A percentile compares a stretch with the other conserved stretches of the same genome.
Evolutionary conservation across 805 yeast species (phyloP).

Genomic region (Hermanozyma aechmeae): DNA sequence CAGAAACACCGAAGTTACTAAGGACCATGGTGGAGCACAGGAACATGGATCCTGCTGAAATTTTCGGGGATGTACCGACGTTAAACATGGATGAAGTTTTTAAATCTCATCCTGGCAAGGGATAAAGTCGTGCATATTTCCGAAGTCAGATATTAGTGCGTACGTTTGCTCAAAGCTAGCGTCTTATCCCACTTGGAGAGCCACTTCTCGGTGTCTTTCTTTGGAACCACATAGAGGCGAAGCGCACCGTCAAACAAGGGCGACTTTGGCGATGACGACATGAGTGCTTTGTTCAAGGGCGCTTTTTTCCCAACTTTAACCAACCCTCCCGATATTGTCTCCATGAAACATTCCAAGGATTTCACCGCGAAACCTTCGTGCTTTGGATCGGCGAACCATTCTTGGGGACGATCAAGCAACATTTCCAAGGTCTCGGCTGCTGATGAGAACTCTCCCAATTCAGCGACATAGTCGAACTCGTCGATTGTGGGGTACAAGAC

Average conservation of each 20-base stretch:
- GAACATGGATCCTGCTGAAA: constrained; percentile 49
- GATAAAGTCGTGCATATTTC: not conserved
- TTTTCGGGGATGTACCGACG: constrained; percentile 71
- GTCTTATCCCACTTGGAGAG: constrained; percentile 54
- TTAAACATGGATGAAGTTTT: constrained; percentile 65
- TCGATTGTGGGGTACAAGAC: constrained; percentile 74
- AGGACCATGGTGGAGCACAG: constrained; percentile 16
- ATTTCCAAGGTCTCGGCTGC: constrained; percentile 53
- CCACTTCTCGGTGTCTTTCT: constrained; percentile 57
- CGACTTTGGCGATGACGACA: constrained; percentile 51
- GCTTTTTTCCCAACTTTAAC: constrained; percentile 77
- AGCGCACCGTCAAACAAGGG: constrained; percentile 72
- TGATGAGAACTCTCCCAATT: constrained; percentile 63
- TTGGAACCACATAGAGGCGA: constrained; percentile 74
- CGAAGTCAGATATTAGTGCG: not conserved
- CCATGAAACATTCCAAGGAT: constrained; percentile 68
- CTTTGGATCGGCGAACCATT: constrained; percentile 57
- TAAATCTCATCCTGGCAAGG: constrained; percentile 17
- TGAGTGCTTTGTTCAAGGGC: constrained; percentile 53
- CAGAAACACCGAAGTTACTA: constrained; percentile 27
- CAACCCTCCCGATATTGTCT: constrained; percentile 74
- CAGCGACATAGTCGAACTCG: constrained; percentile 75
- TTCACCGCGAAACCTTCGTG: constrained; percentile 51
- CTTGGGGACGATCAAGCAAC: constrained; percentile 54
- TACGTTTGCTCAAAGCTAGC: constrained; percentile 42